Conservation (phyloP, 306 rosid species). For the Trifolium subterraneum region DNA sequence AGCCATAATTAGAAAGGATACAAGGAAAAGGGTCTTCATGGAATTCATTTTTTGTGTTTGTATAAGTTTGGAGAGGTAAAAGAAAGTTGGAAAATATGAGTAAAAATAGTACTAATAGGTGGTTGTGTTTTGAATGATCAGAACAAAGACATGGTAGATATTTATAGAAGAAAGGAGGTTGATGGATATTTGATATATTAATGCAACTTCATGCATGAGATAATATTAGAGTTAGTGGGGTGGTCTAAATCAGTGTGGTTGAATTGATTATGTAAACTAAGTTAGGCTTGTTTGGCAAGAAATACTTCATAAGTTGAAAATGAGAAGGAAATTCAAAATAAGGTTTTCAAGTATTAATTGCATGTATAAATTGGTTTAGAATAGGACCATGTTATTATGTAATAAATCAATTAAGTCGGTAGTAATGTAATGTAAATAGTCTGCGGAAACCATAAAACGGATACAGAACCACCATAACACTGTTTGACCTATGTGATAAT, state of each 20-base stretch:
- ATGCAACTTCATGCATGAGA: constrained; percentile 18
- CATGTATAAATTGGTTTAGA: too few relatives aligned
- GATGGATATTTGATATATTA: neutral
- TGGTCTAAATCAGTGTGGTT: constrained; percentile 48
- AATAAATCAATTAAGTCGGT: neutral
- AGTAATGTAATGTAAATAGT: too few relatives aligned
- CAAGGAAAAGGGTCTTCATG: constrained; percentile 40
- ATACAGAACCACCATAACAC: neutral
- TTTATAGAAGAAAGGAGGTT: constrained; percentile 46
- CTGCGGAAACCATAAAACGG: neutral
- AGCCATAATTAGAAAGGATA: constrained; percentile 51
- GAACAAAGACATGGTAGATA: constrained; percentile 21
- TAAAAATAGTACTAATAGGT: neutral
- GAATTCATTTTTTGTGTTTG: constrained; percentile 45
- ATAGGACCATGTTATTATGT: too few relatives aligned
- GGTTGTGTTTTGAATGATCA: constrained; percentile 37
- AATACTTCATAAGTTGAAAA: neutral
- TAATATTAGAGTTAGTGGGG: constrained; percentile 30
- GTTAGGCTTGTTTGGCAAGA: constrained; percentile 49
- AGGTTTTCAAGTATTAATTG: too few relatives aligned
- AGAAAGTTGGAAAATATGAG: neutral
- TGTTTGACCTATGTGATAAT: too few relatives aligned
- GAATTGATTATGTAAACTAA: neutral
- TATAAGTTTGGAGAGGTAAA: neutral
- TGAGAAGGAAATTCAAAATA: too few relatives aligned